These are phyloP conservation scores for Fusarium ramigenum DNA, from an alignment of 2,329 filamentous ascomycete genomes.

Conservation along the genomic window DNA sequence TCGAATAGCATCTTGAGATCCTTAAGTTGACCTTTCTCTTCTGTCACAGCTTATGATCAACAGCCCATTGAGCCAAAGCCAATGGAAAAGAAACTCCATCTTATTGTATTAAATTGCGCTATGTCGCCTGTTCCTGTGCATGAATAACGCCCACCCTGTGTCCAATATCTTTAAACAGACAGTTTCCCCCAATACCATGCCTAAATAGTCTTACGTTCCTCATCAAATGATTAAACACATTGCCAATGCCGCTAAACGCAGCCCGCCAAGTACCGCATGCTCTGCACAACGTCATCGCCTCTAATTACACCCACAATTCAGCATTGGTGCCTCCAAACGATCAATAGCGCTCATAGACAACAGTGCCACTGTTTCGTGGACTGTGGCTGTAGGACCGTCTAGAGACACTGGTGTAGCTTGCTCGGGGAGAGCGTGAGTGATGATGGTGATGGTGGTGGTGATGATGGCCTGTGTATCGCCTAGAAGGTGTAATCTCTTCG, in stretches of 20 bases:
- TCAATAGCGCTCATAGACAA: slow-evolving; percentile 35
- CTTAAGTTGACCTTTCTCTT: neutral
- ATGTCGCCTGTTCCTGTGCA: neutral
- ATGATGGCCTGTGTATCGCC: slow-evolving; percentile 50
- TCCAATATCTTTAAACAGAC: slow-evolving; percentile 2
- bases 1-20: slow-evolving; percentile 1
- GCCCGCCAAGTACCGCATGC: slow-evolving; percentile 14
- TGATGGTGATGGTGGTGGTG: slow-evolving; percentile 50
- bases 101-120: neutral
- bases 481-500: slow-evolving; percentile 61
- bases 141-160: slow-evolving; percentile 22
- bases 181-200: neutral
- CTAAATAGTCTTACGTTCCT: slow-evolving; percentile 8
- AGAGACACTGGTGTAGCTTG: slow-evolving; percentile 55
- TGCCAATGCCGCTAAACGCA: slow-evolving; percentile 30
- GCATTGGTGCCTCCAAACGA: neutral
- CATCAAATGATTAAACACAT: slow-evolving; percentile 20
- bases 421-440: slow-evolving; percentile 50
- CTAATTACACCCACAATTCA: neutral
- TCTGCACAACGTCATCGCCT: slow-evolving; percentile 25
- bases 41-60: neutral
- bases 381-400: slow-evolving; percentile 51
- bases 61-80: neutral
- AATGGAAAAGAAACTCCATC: neutral
- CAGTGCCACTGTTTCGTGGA: slow-evolving; percentile 55